Evolutionary conservation across 2,329 filamentous ascomycete species (phyloP), one percentile per base, ranked within the genome.

Genomic region (Aspergillus transmontanensis): DNA sequence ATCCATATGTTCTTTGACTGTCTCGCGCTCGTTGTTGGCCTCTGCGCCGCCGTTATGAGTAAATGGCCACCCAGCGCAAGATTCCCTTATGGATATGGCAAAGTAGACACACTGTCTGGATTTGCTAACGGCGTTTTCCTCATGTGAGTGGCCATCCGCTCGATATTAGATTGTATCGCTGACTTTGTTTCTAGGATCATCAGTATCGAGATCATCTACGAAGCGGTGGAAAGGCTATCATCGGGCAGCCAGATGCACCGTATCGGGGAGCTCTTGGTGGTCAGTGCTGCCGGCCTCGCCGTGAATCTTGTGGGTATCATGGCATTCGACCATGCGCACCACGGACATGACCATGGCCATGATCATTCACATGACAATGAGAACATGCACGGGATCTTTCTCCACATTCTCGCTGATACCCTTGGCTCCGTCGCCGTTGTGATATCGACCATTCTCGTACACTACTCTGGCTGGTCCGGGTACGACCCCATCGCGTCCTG

Each of bases 1-100:
- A 95, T 99, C 66, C 95, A 99, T 80, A 99, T 99, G 95, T 94
- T 99, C 73, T 98, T 99, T 72, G 95, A 99, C 79, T 99, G 95
- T 70, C 89, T 97, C 41, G 95, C 94, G 23, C 85, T 99, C 32
- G 87, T 92, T 1, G 93, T 99, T 41, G 95, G 95, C 12, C 83
- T 99, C 11, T 90, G 94, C 70, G 95, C 95, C 32, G 90, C 94
- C 1, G 93, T 99, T 6, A 92, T 97, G 83, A 95, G 92, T 79
- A 98, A 98, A 79, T 97, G 95, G 94, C 93, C 94, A 1, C 91
- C 93, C 0, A 97, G 90, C 75, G 85, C 91, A 63, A 85, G 89
- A 23, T 98, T 97, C 71, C 95, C 95, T 0, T 98, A 97, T 73
- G 95, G 95, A 0, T 95, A 97, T 76, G 94, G 94, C 63, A 99